A percentile compares a stretch with the other conserved stretches of the same genome.
These are phyloP conservation scores for Extremus antarcticus DNA, from an alignment of 495 filamentous ascomycete species.

Conservation along the genomic window DNA sequence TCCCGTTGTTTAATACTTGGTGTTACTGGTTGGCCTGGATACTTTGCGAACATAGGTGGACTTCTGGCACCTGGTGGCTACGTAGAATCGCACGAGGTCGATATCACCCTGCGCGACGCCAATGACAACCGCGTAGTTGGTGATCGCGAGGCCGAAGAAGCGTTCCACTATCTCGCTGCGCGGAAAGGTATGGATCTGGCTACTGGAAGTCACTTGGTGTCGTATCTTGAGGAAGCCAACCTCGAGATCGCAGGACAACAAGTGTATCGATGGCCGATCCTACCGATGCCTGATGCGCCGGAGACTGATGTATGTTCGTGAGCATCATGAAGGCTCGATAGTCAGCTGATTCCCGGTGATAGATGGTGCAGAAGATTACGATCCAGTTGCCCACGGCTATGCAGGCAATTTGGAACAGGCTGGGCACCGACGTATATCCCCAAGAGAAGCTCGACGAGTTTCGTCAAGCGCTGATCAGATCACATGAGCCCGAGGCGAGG, in stretches of 20 bases:
- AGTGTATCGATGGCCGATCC: not conserved
- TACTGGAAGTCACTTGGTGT: not conserved
- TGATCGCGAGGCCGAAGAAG: not conserved
- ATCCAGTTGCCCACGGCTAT: not conserved
- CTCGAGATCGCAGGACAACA: not conserved
- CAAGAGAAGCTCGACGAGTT: not conserved
- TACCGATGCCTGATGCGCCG: not conserved
- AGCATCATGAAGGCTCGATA: not conserved
- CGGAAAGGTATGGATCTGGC: not conserved
- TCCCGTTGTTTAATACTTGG: not conserved
- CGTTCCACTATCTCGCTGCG: not conserved
- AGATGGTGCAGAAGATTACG: not conserved
- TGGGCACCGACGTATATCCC: not conserved
- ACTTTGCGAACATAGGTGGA: not conserved
- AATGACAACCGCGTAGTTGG: too few species aligned
- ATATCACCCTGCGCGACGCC: not conserved
- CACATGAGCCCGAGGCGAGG: too few species aligned
- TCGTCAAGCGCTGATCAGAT: too few species aligned
- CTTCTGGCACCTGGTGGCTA: slow-evolving; percentile 1
- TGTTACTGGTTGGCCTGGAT: slow-evolving; percentile 3
- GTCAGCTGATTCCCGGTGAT: not conserved
- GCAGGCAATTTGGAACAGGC: not conserved
- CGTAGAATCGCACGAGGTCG: not conserved
- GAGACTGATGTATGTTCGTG: not conserved
- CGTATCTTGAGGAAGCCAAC: not conserved